phyloP scores from a whole-genome alignment of 2,329 filamentous ascomycete species.

The Leptographium flavum region DNA sequence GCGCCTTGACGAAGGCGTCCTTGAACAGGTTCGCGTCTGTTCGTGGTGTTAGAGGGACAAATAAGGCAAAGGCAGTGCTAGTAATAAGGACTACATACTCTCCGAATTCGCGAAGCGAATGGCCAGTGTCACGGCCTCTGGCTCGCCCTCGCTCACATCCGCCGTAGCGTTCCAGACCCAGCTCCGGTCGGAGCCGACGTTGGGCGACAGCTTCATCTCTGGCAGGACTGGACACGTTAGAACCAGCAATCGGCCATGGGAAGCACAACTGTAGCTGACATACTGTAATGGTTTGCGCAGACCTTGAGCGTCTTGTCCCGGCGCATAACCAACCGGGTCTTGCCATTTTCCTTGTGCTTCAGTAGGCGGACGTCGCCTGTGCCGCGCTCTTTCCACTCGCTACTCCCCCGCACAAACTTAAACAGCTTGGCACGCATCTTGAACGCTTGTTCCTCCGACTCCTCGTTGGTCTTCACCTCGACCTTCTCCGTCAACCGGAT shows the following conservation, averaged over 20 bases:
- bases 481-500: slow-evolving; percentile 94
- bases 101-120: slow-evolving; percentile 97
- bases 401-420: slow-evolving; percentile 83
- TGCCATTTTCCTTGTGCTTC: slow-evolving; percentile 98
- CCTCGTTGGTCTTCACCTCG: slow-evolving; percentile 95
- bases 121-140: slow-evolving; percentile 87
- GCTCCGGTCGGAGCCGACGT: slow-evolving; percentile 93
- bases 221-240: slow-evolving; percentile 55
- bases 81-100: slow-evolving; percentile 45
- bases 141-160: slow-evolving; percentile 95
- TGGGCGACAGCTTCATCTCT: slow-evolving; percentile 97
- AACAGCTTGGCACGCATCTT: slow-evolving; percentile 99
- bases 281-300: slow-evolving; percentile 99
- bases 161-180: slow-evolving; percentile 99
- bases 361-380: slow-evolving; percentile 91
- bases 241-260: not conserved
- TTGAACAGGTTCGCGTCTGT: slow-evolving; percentile 96
- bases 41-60: too few species aligned
- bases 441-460: slow-evolving; percentile 92
- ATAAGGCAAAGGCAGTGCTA: not conserved
- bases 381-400: slow-evolving; percentile 98
- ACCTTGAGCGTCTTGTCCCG: slow-evolving; percentile 99
- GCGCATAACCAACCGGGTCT: slow-evolving; percentile 96
- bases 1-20: slow-evolving; percentile 91
- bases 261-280: not conserved